Percentiles rank a stretch among this genome's conserved stretches.
These are phyloP conservation scores for Verruconis gallopava DNA, from an alignment of 2,329 filamentous ascomycete species.

Conservation along the genomic window DNA sequence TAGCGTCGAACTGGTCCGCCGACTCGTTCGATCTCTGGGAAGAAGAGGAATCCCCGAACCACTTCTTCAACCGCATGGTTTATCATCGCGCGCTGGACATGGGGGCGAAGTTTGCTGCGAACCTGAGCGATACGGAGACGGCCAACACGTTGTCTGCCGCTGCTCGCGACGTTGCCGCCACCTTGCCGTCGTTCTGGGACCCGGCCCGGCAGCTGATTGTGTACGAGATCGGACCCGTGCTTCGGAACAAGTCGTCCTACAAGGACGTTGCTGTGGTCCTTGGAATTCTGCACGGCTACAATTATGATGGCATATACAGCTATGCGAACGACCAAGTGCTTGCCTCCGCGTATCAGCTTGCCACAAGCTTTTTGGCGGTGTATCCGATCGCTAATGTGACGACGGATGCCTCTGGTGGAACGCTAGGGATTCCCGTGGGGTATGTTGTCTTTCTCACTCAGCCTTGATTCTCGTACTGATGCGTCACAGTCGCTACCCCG, in stretches of 20 bases:
- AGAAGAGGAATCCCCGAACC: constrained; percentile 28
- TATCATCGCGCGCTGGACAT: constrained; percentile 23
- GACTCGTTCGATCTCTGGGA: constrained; percentile 33
- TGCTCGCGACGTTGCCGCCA: constrained; percentile 16
- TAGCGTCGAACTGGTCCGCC: constrained; percentile 28
- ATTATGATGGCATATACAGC: constrained; percentile 19
- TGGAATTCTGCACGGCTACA: constrained; percentile 21
- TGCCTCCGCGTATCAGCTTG: constrained; percentile 17
- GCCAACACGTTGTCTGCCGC: constrained; percentile 17
- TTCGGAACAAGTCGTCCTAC: constrained; percentile 20
- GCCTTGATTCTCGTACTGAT: constrained; percentile 5
- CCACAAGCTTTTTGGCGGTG: constrained; percentile 18
- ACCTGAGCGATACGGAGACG: constrained; percentile 18
- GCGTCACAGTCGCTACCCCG: constrained; percentile 18
- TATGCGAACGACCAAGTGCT: constrained; percentile 21
- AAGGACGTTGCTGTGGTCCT: constrained; percentile 22
- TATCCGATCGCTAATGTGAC: constrained; percentile 18
- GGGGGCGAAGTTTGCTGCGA: constrained; percentile 21
- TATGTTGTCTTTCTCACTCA: constrained; percentile 5
- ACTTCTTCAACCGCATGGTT: constrained; percentile 28
- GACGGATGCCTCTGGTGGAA: constrained; percentile 14
- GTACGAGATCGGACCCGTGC: constrained; percentile 22
- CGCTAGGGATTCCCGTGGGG: constrained; percentile 22
- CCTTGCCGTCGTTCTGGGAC: constrained; percentile 21
- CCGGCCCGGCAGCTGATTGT: constrained; percentile 17